Percentiles rank a stretch among this genome's conserved stretches.
Conservation (phyloP, 2,329 filamentous ascomycete genomes). For the Trichoderma sp. region DNA sequence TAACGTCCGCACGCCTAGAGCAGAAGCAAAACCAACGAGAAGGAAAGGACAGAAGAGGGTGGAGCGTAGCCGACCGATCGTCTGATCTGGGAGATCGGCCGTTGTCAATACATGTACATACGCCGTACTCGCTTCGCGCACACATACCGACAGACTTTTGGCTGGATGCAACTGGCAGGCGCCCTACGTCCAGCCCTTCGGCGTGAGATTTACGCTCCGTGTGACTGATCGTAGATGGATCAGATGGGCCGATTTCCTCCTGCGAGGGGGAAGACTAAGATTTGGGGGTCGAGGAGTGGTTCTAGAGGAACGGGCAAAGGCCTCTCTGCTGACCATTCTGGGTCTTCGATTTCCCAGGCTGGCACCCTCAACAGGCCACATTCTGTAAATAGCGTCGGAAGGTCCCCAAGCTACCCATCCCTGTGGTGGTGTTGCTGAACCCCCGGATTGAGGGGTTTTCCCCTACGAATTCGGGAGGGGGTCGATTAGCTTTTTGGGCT, state of each 20-base stretch:
- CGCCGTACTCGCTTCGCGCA: neutral
- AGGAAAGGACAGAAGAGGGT: neutral
- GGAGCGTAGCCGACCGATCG: conserved; percentile 20
- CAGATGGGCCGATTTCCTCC: conserved; percentile 23
- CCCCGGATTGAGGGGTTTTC: neutral
- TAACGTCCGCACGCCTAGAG: neutral
- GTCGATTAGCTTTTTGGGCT: neutral
- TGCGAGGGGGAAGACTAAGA: conserved; percentile 2
- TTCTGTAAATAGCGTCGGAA: neutral
- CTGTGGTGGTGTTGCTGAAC: neutral
- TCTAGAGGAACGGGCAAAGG: neutral
- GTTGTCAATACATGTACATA: conserved; percentile 3
- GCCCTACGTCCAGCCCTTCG: neutral
- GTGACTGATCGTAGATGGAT: conserved; percentile 20
- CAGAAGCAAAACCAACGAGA: neutral
- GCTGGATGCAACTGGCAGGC: too few relatives aligned
- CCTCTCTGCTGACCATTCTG: conserved; percentile 5
- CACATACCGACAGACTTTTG: neutral
- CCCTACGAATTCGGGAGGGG: neutral
- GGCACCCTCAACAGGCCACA: neutral
- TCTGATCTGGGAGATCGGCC: conserved; percentile 22
- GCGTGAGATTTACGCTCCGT: conserved; percentile 15
- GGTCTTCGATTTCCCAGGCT: neutral
- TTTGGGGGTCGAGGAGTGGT: conserved; percentile 1
- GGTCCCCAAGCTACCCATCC: neutral